Base-by-base conservation (phyloP, 2,329 filamentous ascomycete genomes). In the Tolypocladium ovalisporum region DNA sequence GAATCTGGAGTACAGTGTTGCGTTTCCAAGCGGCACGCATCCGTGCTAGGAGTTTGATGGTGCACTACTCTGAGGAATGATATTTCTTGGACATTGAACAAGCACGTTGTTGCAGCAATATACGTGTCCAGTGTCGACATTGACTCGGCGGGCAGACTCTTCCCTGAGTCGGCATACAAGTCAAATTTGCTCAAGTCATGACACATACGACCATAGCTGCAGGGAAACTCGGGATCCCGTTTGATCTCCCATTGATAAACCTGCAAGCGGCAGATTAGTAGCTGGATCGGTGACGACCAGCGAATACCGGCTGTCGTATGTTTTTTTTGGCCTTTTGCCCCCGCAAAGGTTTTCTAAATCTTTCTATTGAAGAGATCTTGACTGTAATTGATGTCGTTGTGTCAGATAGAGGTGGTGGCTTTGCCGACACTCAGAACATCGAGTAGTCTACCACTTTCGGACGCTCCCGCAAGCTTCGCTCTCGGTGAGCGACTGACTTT, bases 1-100 rank as follows among this genome's bases (percentile, higher is more conserved):
- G 62, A 70, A 71, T n/a, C 64, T 87, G 60, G 81, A 84, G 70
- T 87, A 86, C 68, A 78, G 81, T 63, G 76, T 83, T 24, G 75
- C 73, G 37, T 73, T 81, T 60, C 83, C 83, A 2, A 67, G 66
- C 17, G 76, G 75, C 12, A 78, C 81, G 60, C 66, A 57, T 42
- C 55, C 57, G 52, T 54, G 27, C 52, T 39, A 40, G 22, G 13
- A 4, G 6, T 22, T 42, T 42, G 32, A 35, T 40, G 40, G 4
- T 13, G 19, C 1, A 8, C n/a, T 40, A 40, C 19, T n/a, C 8
- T n/a, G 19, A n/a, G 37, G 8, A n/a, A 3, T n/a, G 19, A n/a
- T 7, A 8, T n/a, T n/a, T 40, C 7, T n/a, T 8, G 19, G 2
- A 8, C 37, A 40, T 8, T n/a, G 37, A n/a, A 6, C 1, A 5